These are phyloP conservation scores for Fusarium sp. DNA, from an alignment of 2,329 filamentous ascomycete species.

Conservation along the genomic window DNA sequence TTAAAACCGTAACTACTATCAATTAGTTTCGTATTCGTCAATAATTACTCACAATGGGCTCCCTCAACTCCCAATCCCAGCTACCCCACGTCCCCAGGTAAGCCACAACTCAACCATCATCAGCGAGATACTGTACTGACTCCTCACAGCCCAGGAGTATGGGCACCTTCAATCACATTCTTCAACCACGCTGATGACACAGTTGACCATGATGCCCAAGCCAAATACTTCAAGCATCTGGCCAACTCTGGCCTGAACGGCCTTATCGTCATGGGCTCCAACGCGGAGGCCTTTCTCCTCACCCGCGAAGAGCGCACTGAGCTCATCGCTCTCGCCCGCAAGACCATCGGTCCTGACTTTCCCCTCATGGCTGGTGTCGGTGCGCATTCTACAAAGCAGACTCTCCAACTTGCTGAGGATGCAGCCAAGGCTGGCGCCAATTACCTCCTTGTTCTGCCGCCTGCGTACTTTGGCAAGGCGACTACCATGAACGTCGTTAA, in stretches of 20 bases:
- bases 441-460: conserved; percentile 70
- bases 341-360: conserved; percentile 85
- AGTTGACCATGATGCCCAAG: conserved; percentile 59
- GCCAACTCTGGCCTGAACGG: conserved; percentile 61
- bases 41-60: conserved; percentile 18
- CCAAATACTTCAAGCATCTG: conserved; percentile 64
- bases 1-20: neutral
- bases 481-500: conserved; percentile 68
- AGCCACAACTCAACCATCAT: neutral
- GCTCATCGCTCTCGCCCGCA: conserved; percentile 72
- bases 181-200: conserved; percentile 62
- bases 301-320: conserved; percentile 68
- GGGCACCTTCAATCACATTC: conserved; percentile 65
- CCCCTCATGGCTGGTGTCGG: conserved; percentile 81
- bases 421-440: conserved; percentile 70
- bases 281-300: conserved; percentile 66
- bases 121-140: neutral
- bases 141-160: conserved; percentile 48
- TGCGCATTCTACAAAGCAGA: conserved; percentile 72
- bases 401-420: conserved; percentile 68
- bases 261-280: conserved; percentile 65
- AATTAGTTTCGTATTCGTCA: neutral
- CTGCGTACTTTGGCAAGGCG: conserved; percentile 73
- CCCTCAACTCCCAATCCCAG: conserved; percentile 19
- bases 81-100: conserved; percentile 45